Evolutionary conservation across 768 basidiomycete genomes (phyloP).

Genomic region (Jaapia argillacea): DNA sequence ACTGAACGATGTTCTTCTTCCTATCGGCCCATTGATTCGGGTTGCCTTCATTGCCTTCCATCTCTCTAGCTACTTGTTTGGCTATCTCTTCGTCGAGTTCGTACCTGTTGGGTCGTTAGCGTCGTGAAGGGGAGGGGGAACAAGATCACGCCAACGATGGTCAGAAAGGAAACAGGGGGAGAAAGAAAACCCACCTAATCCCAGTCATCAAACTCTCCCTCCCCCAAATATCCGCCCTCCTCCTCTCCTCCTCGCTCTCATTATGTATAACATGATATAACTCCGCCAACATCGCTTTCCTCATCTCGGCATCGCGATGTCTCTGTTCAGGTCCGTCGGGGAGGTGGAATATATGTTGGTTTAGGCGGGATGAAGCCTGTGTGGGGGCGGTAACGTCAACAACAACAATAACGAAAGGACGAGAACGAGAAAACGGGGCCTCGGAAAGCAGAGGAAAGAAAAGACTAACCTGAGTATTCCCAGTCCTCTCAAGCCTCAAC

Average conservation of each 20-base stretch:
- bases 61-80: too few species aligned
- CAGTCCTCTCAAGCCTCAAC: constrained; percentile 23
- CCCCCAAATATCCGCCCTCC: not conserved
- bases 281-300: constrained; percentile 24
- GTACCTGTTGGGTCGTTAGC: too few species aligned
- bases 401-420: not conserved
- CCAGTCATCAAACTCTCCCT: too few species aligned
- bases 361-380: constrained; percentile 28
- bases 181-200: too few species aligned
- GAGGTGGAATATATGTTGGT: constrained; percentile 34
- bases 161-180: too few species aligned
- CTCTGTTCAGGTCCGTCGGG: constrained; percentile 32
- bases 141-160: too few species aligned
- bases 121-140: too few species aligned
- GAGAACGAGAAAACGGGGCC: not conserved
- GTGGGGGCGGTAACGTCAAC: constrained; percentile 25
- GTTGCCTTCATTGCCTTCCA: too few species aligned
- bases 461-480: not conserved
- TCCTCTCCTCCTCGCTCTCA: not conserved
- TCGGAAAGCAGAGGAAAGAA: not conserved
- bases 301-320: constrained; percentile 33
- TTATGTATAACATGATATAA: not conserved
- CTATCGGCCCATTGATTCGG: too few species aligned
- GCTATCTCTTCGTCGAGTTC: too few species aligned
- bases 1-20: too few species aligned